Evolutionary conservation across 2,329 filamentous ascomycete species (phyloP).

Genomic region (Eutypella sp.): DNA sequence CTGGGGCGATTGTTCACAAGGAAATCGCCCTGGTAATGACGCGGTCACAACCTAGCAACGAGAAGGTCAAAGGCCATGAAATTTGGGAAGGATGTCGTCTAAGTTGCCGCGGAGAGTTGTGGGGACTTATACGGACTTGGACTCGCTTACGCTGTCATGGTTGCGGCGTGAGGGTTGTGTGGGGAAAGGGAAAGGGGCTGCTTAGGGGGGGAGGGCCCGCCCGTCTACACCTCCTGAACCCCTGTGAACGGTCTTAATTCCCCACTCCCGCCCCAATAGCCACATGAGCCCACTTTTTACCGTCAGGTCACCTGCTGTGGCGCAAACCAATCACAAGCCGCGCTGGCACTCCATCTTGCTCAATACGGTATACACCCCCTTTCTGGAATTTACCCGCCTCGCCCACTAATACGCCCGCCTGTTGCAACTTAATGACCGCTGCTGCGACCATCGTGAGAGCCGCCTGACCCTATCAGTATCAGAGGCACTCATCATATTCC

Average conservation of each 20-base stretch:
- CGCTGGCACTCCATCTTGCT: slow-evolving; percentile 14
- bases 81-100: background rate
- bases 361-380: slow-evolving; percentile 1
- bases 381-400: background rate
- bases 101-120: background rate
- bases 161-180: too few relatives aligned
- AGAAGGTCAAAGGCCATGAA: background rate
- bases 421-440: background rate
- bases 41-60: background rate
- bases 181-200: background rate
- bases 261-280: background rate
- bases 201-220: background rate
- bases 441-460: background rate
- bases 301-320: slow-evolving; percentile 33
- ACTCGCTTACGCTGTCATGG: too few relatives aligned
- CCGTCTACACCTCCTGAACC: background rate
- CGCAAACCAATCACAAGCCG: slow-evolving; percentile 31
- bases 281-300: slow-evolving; percentile 5
- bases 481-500: background rate
- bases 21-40: background rate
- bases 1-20: background rate
- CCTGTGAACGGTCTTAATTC: background rate
- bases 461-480: background rate
- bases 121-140: background rate
- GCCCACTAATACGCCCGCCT: background rate